phyloP scores from a whole-genome alignment of 345 rosid genomes.

The Ceriops zippeliana region DNA sequence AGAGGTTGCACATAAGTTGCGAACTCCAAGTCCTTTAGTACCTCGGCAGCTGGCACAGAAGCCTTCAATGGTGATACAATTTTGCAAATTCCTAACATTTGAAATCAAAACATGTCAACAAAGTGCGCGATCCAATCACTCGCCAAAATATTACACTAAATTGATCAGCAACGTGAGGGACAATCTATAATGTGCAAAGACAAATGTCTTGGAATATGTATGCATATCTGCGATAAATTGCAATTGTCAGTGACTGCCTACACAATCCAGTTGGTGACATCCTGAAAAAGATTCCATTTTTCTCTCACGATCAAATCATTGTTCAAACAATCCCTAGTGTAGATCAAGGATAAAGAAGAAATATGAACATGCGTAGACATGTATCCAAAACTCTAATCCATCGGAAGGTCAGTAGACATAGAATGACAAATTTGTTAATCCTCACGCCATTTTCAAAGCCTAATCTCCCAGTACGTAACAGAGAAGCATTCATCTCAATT shows the following conservation, averaged over 20 bases:
- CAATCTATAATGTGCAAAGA: background rate
- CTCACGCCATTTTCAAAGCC: background rate
- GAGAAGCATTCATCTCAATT: background rate
- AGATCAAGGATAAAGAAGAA: background rate
- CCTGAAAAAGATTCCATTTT: background rate
- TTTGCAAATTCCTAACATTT: constrained; percentile 11
- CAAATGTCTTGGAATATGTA: background rate
- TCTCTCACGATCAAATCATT: background rate
- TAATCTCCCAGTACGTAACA: background rate
- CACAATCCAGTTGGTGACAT: background rate
- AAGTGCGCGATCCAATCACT: background rate
- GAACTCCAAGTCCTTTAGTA: constrained; percentile 3
- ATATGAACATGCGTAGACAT: no score
- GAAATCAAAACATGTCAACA: background rate
- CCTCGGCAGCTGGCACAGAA: constrained; percentile 9
- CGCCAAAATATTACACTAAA: background rate
- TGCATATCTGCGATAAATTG: background rate
- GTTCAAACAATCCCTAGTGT: background rate
- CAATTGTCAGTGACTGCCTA: background rate
- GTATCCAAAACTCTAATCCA: background rate
- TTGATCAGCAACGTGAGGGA: background rate
- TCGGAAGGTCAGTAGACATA: background rate
- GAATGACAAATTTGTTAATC: background rate
- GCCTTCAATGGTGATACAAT: constrained; percentile 14
- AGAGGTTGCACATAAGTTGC: constrained; percentile 11